phyloP scores from a whole-genome alignment of 805 yeast genomes.

The Maudiozyma barnettii region DNA sequence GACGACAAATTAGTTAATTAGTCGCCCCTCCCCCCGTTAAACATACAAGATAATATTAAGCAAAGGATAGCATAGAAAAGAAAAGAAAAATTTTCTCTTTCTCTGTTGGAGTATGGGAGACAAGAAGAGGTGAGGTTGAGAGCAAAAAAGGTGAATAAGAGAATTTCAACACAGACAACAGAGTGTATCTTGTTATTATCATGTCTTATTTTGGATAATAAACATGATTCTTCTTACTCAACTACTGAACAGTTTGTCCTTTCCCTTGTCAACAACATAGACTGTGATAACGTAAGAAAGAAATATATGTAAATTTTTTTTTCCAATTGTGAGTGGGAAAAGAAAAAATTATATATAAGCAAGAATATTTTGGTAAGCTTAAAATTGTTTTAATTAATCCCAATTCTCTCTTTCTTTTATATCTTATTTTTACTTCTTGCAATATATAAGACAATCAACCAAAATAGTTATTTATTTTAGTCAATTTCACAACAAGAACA shows the following conservation, averaged over 20 bases:
- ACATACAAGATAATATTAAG: background rate
- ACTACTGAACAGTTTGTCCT: background rate
- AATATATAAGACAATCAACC: background rate
- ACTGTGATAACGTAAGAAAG: background rate
- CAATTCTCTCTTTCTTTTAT: background rate
- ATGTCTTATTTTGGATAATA: slow-evolving; percentile 1
- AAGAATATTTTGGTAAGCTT: background rate
- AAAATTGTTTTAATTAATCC: background rate
- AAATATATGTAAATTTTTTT: background rate
- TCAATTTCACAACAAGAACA: background rate
- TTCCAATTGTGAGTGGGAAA: background rate
- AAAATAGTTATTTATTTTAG: slow-evolving; percentile 1
- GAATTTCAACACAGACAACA: too few species aligned
- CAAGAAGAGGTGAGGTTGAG: too few species aligned
- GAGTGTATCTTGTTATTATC: background rate
- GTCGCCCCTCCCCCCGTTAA: slow-evolving; percentile 1
- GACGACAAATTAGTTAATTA: background rate
- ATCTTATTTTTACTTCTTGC: background rate
- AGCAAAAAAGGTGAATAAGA: too few species aligned
- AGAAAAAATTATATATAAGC: background rate
- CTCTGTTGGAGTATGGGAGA: too few species aligned
- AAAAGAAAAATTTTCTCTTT: background rate
- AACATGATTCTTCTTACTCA: background rate
- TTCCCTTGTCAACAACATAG: background rate
- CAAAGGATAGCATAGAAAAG: background rate